Conservation (phyloP, 148 eudicot species). For the Cornus suecica region DNA sequence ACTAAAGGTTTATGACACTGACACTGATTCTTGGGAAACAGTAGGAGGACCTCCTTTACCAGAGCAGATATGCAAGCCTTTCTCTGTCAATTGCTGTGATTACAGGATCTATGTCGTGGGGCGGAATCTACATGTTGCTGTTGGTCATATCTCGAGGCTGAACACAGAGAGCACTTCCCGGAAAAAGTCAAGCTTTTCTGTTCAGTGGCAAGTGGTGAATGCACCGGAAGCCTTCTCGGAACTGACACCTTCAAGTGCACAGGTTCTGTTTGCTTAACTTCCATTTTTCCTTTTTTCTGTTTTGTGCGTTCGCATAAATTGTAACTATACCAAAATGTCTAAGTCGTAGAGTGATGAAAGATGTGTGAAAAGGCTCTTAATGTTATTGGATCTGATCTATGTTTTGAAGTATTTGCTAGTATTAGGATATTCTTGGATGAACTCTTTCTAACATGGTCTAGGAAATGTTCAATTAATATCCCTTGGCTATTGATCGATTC, state of each 20-base stretch:
- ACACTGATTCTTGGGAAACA: slow-evolving; percentile 70
- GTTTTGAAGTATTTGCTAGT: too few species aligned
- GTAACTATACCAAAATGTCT: not conserved
- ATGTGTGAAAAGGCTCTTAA: slow-evolving; percentile 10
- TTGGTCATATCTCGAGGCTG: slow-evolving; percentile 51
- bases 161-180: slow-evolving; percentile 11
- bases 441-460: not conserved
- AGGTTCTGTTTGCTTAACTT: slow-evolving; percentile 74
- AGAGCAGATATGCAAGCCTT: slow-evolving; percentile 91
- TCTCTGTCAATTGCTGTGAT: slow-evolving; percentile 59
- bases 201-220: slow-evolving; percentile 66
- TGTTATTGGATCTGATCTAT: not conserved
- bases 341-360: slow-evolving; percentile 11
- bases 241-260: slow-evolving; percentile 76
- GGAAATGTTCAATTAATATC: too few species aligned
- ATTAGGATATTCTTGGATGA: not conserved
- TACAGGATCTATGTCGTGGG: slow-evolving; percentile 75
- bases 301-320: not conserved
- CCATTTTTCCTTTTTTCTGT: slow-evolving; percentile 4
- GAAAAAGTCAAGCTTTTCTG: slow-evolving; percentile 50
- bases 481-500: not conserved
- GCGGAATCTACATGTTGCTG: slow-evolving; percentile 77
- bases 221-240: slow-evolving; percentile 57
- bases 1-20: slow-evolving; percentile 74
- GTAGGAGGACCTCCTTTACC: slow-evolving; percentile 81